Evolutionary conservation across 176 grass and related monocot genomes (phyloP).

Genomic region (Triticum monococcum): DNA sequence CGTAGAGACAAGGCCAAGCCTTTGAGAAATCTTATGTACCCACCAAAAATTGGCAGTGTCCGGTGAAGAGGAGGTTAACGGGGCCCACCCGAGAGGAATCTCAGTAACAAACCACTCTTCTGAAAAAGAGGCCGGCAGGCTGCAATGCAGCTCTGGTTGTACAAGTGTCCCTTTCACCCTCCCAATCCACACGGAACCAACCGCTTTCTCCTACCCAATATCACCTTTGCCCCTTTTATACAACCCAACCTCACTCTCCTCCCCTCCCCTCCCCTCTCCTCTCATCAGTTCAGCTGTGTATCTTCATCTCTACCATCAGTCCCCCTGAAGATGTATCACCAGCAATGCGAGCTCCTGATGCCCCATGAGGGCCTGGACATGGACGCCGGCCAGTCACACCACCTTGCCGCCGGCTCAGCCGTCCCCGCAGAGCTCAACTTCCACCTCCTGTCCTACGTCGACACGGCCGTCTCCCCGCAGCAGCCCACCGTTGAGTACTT

Average conservation of each 20-base stretch:
- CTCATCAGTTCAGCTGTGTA: neutral
- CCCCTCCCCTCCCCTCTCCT: neutral
- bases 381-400: slow-evolving; percentile 35
- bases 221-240: slow-evolving; percentile 45
- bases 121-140: slow-evolving; percentile 11
- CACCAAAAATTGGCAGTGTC: slow-evolving; percentile 35
- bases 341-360: slow-evolving; percentile 52
- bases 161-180: slow-evolving; percentile 31
- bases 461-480: slow-evolving; percentile 13
- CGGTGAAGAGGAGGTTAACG: slow-evolving; percentile 2
- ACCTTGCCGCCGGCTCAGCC: neutral
- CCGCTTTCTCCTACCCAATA: slow-evolving; percentile 45
- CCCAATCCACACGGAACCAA: slow-evolving; percentile 35
- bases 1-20: slow-evolving; percentile 6
- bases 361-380: slow-evolving; percentile 36
- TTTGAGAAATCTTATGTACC: slow-evolving; percentile 51
- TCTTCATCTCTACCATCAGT: neutral
- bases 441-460: slow-evolving; percentile 45
- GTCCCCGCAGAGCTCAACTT: slow-evolving; percentile 44
- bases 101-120: slow-evolving; percentile 64
- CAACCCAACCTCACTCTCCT: neutral
- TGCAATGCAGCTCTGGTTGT: slow-evolving; percentile 12
- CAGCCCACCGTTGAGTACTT: slow-evolving; percentile 51
- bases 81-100: slow-evolving; percentile 52
- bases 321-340: slow-evolving; percentile 40